A percentile compares a stretch with the other conserved stretches of the same genome.
These are phyloP conservation scores for Didymella sp. DNA, from an alignment of 2,329 filamentous ascomycete genomes.

Conservation along the genomic window DNA sequence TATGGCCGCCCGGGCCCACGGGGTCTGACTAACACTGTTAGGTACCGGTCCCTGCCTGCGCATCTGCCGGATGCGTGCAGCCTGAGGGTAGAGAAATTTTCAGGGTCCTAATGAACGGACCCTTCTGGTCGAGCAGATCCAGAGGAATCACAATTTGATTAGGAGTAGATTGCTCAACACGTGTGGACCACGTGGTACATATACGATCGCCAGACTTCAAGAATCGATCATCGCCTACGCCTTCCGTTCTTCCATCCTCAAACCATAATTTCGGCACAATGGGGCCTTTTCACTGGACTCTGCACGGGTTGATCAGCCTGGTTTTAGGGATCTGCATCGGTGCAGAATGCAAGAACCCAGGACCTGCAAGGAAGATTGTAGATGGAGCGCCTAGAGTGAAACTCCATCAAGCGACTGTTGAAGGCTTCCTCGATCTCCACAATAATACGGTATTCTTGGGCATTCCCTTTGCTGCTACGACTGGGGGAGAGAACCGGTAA, in stretches of 20 bases:
- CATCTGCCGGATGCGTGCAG: not conserved
- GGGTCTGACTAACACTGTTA: not conserved
- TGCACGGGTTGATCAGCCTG: slow-evolving; percentile 13
- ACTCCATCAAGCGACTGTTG: slow-evolving; percentile 26
- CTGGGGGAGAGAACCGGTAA: slow-evolving; percentile 33
- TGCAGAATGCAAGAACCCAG: slow-evolving; percentile 19
- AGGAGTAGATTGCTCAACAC: slow-evolving; percentile 1
- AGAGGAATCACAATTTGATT: slow-evolving; percentile 3
- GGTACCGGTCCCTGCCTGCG: not conserved
- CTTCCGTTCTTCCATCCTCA: not conserved
- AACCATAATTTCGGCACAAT: slow-evolving; percentile 5
- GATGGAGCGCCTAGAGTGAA: slow-evolving; percentile 19
- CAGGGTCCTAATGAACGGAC: slow-evolving; percentile 7
- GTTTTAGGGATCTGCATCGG: slow-evolving; percentile 8
- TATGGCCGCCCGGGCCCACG: not conserved
- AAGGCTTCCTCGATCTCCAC: slow-evolving; percentile 28
- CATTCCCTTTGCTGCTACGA: slow-evolving; percentile 36
- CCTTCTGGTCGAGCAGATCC: slow-evolving; percentile 14
- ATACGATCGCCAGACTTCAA: slow-evolving; percentile 8
- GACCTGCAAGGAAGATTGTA: slow-evolving; percentile 14
- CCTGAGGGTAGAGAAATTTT: slow-evolving; percentile 18
- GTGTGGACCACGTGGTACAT: slow-evolving; percentile 17
- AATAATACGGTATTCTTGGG: slow-evolving; percentile 34
- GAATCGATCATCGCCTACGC: slow-evolving; percentile 5
- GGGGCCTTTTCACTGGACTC: too few relatives aligned